Conservation (phyloP, 106 monocot genomes). For the Xerophyta viscosa region DNA sequence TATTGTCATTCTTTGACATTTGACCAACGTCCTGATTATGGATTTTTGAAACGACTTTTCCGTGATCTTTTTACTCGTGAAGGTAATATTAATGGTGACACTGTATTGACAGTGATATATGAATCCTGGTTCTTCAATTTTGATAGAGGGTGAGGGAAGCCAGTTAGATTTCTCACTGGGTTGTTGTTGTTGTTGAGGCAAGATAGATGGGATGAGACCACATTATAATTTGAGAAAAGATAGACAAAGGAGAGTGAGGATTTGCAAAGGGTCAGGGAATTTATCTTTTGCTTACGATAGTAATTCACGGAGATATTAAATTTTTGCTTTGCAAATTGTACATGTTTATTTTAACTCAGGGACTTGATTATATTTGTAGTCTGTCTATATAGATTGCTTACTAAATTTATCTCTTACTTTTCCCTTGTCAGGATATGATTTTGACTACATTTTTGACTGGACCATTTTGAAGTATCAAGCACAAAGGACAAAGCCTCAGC, state of each 20-base stretch:
- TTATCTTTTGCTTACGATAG: no score
- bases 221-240: no score
- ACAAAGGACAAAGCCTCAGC: constrained; percentile 38
- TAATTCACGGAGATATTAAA: no score
- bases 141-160: neutral
- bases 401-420: neutral
- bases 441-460: constrained; percentile 76
- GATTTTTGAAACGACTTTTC: constrained; percentile 82
- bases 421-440: constrained; percentile 39
- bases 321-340: no score
- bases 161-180: neutral
- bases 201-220: no score
- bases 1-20: constrained; percentile 94
- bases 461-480: constrained; percentile 62
- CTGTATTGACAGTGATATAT: neutral
- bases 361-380: neutral
- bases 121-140: neutral
- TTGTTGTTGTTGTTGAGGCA: neutral
- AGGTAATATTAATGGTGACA: constrained; percentile 29
- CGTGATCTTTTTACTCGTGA: constrained; percentile 72
- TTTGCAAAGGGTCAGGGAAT: no score
- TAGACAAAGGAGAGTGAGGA: no score
- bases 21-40: constrained; percentile 91
- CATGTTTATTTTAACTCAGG: no score
- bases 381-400: neutral